Base-by-base conservation (phyloP, 225 moss, liverwort and hornwort genomes). In the Bryoerythrophyllum caledonicum region DNA sequence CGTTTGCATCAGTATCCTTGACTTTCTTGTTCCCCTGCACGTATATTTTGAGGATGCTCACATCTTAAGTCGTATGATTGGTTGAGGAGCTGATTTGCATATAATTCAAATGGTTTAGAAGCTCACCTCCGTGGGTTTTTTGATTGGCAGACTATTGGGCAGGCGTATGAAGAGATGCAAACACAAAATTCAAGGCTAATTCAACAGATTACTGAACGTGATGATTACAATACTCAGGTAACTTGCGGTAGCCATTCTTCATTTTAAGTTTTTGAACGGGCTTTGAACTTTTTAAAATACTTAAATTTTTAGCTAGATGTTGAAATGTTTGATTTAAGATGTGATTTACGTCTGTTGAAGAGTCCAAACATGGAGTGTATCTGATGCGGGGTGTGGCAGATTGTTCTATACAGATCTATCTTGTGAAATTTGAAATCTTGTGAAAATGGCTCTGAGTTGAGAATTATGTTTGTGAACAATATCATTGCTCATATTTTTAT, bases 121-220 rank as follows among this genome's bases (percentile, higher is more conserved):
- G 5, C 60, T 81, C 35, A 75, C 25, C 67, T 71, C 23, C 8
- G 24, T 58, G 63, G 40, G 49, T 59, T 79, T 40, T 73, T 65
- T 48, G 44, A 66, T 67, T 24, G 34, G 41, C 80, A 99, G 95
- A 95, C 95, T 66, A 99, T 99, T 78, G 97, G 97, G 53, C 97
- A 99, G 91, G 97, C 97, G 24, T 99, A 99, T 69, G 97, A 95
- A 79, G 97, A 99, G 60, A 99, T 99, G 97, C 95, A 93, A 81
- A 93, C 91, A 41, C 97, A 99, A 83, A 99, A 95, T 84, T 84
- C 86, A 77, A 87, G 97, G 76, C 77, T 99, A 49, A 90, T 95
- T 73, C 89, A 95, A 79, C 97, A 99, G 46, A 84, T 99, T 60
- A 91, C 97, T 46, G 97, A 95, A 82, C 89, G 97, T 71, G 97